These are phyloP conservation scores for Rubroboletus satanas DNA, from an alignment of 768 basidiomycete species.

Conservation along the genomic window DNA sequence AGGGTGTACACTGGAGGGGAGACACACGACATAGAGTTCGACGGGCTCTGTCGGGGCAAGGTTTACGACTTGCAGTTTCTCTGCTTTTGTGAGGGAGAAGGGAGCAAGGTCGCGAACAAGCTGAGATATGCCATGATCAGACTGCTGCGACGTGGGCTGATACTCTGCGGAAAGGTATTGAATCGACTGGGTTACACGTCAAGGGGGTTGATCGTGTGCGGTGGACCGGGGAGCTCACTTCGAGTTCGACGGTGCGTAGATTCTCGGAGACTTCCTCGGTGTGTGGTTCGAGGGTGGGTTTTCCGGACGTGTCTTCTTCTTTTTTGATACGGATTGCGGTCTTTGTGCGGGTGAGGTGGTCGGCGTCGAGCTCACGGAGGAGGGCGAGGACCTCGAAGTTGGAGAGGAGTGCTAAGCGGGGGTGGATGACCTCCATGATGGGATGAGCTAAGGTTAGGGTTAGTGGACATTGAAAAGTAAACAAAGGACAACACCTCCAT, in stretches of 20 bases:
- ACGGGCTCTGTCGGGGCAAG: constrained; percentile 77
- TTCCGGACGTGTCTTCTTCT: constrained; percentile 57
- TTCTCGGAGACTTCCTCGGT: constrained; percentile 70
- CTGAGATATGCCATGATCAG: constrained; percentile 54
- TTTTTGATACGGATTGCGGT: constrained; percentile 72
- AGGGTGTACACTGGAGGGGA: not conserved
- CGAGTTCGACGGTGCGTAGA: constrained; percentile 79
- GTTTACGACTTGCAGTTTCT: constrained; percentile 92
- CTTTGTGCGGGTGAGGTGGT: constrained; percentile 67
- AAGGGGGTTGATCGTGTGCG: not conserved
- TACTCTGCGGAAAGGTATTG: constrained; percentile 75
- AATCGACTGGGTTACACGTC: constrained; percentile 57
- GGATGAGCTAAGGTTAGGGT: constrained; percentile 19
- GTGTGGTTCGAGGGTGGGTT: constrained; percentile 29
- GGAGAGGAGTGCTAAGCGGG: constrained; percentile 77
- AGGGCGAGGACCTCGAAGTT: constrained; percentile 84
- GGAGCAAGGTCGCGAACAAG: constrained; percentile 65
- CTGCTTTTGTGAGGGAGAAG: constrained; percentile 80
- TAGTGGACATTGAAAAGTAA: constrained; percentile 14
- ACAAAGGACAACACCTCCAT: constrained; percentile 26
- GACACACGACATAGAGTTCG: constrained; percentile 83
- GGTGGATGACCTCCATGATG: constrained; percentile 35
- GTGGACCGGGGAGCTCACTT: constrained; percentile 33
- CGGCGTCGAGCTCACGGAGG: constrained; percentile 70
- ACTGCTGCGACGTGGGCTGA: constrained; percentile 66